These are phyloP conservation scores for Pisolithus marmoratus DNA, from an alignment of 768 basidiomycete species.

Conservation along the genomic window DNA sequence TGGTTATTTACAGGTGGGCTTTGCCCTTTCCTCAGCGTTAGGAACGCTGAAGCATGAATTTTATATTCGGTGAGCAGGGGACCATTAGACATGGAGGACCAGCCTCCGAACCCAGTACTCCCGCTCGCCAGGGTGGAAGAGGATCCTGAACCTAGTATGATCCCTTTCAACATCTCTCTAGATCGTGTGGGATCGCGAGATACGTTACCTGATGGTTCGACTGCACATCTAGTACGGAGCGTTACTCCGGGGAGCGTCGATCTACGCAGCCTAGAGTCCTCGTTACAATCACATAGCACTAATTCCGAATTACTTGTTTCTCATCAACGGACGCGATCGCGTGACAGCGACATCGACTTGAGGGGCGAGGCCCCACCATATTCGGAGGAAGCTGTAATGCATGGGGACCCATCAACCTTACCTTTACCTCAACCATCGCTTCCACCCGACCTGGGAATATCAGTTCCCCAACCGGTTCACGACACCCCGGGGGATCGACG, in stretches of 20 bases:
- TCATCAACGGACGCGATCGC: constrained; percentile 12
- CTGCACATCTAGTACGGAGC: constrained; percentile 13
- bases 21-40: neutral
- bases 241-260: constrained; percentile 11
- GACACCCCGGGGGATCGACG: constrained; percentile 21
- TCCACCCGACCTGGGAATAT: neutral
- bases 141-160: constrained; percentile 3
- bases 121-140: constrained; percentile 20
- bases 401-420: constrained; percentile 9
- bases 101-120: constrained; percentile 9
- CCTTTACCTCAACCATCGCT: constrained; percentile 1
- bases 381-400: constrained; percentile 42
- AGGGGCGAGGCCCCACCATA: constrained; percentile 68
- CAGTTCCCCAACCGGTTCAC: neutral
- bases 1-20: constrained; percentile 56
- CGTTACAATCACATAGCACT: constrained; percentile 13
- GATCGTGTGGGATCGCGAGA: constrained; percentile 21
- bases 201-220: constrained; percentile 15
- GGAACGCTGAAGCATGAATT: neutral
- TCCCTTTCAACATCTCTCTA: constrained; percentile 14
- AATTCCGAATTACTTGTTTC: constrained; percentile 14
- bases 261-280: constrained; percentile 14
- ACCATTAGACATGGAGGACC: constrained; percentile 21
- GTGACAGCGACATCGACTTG: constrained; percentile 25
- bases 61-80: constrained; percentile 13